Conservation (phyloP, 2,329 filamentous ascomycete species). For the Fusarium transvaalense region DNA sequence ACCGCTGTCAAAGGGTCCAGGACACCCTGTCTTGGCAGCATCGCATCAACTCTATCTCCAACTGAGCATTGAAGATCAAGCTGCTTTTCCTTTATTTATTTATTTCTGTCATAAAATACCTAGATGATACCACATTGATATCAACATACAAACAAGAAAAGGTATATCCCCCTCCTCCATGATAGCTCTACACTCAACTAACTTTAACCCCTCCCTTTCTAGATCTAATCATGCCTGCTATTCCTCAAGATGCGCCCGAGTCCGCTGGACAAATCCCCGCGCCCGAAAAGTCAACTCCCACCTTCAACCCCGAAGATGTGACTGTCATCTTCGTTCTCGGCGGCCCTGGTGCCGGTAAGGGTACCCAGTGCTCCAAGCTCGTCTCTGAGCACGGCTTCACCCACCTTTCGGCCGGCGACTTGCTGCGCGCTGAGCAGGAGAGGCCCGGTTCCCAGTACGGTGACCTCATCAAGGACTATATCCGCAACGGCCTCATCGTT, state of each 20-base stretch:
- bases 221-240: constrained; percentile 31
- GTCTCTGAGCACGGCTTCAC: constrained; percentile 90
- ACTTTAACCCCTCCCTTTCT: neutral
- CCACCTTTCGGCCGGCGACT: constrained; percentile 92
- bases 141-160: constrained; percentile 16
- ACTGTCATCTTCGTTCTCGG: constrained; percentile 98
- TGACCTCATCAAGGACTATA: constrained; percentile 91
- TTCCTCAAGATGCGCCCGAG: constrained; percentile 34
- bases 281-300: constrained; percentile 68
- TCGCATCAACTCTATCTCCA: constrained; percentile 22
- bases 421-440: constrained; percentile 93
- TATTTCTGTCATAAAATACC: neutral
- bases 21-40: constrained; percentile 28
- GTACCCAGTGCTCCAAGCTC: constrained; percentile 92
- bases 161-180: constrained; percentile 20
- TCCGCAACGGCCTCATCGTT: constrained; percentile 94
- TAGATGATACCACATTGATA: constrained; percentile 22
- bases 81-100: constrained; percentile 16
- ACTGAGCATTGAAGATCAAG: neutral
- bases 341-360: constrained; percentile 95
- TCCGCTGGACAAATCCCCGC: constrained; percentile 55
- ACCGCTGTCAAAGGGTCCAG: constrained; percentile 15
- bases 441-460: constrained; percentile 89
- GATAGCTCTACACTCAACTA: constrained; percentile 19
- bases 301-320: constrained; percentile 80